Percentiles rank a stretch among this genome's conserved stretches.
Evolutionary conservation across 108 stramenopile genomes (phyloP).

Genomic region (Skeletonema marinoi): DNA sequence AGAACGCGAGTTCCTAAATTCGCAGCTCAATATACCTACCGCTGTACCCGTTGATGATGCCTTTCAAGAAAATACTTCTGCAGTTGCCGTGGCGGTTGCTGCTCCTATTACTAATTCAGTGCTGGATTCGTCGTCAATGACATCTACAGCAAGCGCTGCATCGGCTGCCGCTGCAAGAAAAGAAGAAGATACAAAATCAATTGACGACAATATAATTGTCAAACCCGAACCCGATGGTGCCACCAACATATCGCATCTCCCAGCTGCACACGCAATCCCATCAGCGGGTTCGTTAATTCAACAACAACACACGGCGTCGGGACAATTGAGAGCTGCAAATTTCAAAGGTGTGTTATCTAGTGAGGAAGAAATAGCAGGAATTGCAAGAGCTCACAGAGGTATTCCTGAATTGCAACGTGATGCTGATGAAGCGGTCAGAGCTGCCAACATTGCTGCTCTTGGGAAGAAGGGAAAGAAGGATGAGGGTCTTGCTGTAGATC

Average conservation of each 20-base stretch:
- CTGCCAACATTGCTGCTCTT: slow-evolving; percentile 16
- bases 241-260: neutral
- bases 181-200: neutral
- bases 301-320: slow-evolving; percentile 10
- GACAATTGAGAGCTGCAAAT: slow-evolving; percentile 22
- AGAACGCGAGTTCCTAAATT: slow-evolving; percentile 3
- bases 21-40: slow-evolving; percentile 9
- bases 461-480: slow-evolving; percentile 7
- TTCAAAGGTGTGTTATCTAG: slow-evolving; percentile 16
- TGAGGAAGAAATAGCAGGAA: slow-evolving; percentile 26
- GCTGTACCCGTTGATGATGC: slow-evolving; percentile 15
- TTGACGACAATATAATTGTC: slow-evolving; percentile 4
- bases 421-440: neutral
- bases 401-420: slow-evolving; percentile 1
- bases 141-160: too few species aligned
- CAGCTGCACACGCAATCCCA: neutral
- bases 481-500: slow-evolving; percentile 39
- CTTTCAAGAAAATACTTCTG: slow-evolving; percentile 1
- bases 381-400: slow-evolving; percentile 16
- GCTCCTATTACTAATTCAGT: neutral
- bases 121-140: neutral
- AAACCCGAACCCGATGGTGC: slow-evolving; percentile 7
- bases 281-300: neutral
- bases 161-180: neutral
- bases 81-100: neutral